Evolutionary conservation across 306 rosid species (phyloP), one percentile per base, ranked within the genome.

Genomic region (Spatholobus suberectus): DNA sequence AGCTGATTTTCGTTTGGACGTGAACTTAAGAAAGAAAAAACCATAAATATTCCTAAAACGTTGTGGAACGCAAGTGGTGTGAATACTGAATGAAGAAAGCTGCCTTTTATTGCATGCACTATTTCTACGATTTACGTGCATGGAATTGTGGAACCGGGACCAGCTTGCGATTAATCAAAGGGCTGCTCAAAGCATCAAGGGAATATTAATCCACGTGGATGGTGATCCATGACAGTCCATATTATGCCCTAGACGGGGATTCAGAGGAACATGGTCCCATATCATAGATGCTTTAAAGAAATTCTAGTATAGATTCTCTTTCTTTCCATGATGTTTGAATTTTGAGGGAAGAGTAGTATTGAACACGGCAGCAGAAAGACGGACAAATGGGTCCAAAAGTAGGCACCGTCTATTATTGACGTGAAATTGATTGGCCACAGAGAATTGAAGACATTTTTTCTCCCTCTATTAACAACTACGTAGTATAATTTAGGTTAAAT

Each of bases 391-490:
- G 88, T 76, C 87, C 93, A 85, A 83, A 87, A 85, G 89, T 89
- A 85, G 94, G 94, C 94, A 89, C 90, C 94, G 92, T 38, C 89
- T 81, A 83, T 83, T 85, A 34, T 90, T 85, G 89, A 90, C 88
- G 58, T 61, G 66, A 65, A 65, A 37, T 20, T 11, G 2, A 18
- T 67, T 37, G 17, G 23, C n/a, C 18, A 10, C 3, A 0, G 1
- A 38, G n/a, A n/a, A n/a, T n/a, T 61, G 2, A 62, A 29, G 4
- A 29, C 43, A 62, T 29, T 62, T 62, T 61, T 29, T 29, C 41
- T 29, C 20, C 69, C 40, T 61, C 10, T 14, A 4, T 27, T 27
- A 61, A 61, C 67, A 11, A 58, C 66, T 18, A n/a, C 18, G 18
- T 29, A 29, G 32, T 29, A 1, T 29, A 29, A 29, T 3, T 29